Evolutionary conservation across 805 yeast genomes (phyloP), one percentile per base, ranked within the genome.

Genomic region (Candida vaughaniae): DNA sequence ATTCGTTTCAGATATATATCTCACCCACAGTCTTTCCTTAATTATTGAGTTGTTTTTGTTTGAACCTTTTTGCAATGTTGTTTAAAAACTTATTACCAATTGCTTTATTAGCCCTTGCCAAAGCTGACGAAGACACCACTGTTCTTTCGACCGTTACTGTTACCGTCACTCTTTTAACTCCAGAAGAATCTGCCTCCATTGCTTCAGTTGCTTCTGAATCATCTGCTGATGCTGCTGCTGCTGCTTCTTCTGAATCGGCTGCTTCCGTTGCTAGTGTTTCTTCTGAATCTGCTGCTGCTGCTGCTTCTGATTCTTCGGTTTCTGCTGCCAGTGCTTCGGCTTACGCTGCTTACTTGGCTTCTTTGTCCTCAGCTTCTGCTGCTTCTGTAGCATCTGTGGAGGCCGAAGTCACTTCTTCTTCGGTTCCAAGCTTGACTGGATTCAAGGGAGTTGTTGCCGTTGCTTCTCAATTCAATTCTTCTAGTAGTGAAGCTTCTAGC

Each of bases 141-240:
- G 53, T 66, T 19, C 44, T 55, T 19, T 51, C 67, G 36, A 73
- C 78, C 19, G 48, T 73, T 41, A 73, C 78, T 16, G 56, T 70
- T 40, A 73, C 78, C 31, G 56, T 58, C 35, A 73, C 78, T 19
- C 35, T 70, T 30, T 62, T 69, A 50, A 59, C 75, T 20, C 77
- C 78, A 22, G 60, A 65, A 38, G 73, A 73, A 52, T 62, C 71
- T 35, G 52, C 53, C 3, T 61, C 66, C 39, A 20, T 47, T 5
- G 60, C 63, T 16, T 38, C 45, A 8, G 52, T 44, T 18, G 43
- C 48, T 25, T 39, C 47, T 15, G 49, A 51, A 14, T 42, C 48
- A 6, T 38, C 41, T 4, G 45, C 41, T 18, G 40, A 49, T 7
- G 42, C 41, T 15, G 43, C 33, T 18, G 36, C 48, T 19, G 28